Base-by-base conservation (phyloP, 2,329 filamentous ascomycete genomes). In the Didymella exigua region DNA sequence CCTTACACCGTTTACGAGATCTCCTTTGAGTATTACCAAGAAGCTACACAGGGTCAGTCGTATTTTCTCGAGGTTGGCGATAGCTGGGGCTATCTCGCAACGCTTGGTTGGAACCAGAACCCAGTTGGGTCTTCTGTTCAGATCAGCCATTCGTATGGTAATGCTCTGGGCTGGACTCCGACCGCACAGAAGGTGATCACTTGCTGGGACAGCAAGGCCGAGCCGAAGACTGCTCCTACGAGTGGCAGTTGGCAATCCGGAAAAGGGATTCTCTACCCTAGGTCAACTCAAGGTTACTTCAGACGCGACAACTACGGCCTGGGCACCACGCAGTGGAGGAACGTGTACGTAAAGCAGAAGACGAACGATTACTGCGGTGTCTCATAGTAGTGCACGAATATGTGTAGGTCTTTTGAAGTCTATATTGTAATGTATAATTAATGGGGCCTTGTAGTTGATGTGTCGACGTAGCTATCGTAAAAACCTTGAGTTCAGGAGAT, bases 21-120 rank as follows among this genome's bases (percentile, higher is more conserved):
- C 24, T 47, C 44, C 8, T 38, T 47, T 7, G 44, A 47, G 16
- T 47, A 38, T 10, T 47, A 38, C 44, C 44, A 47, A 11, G 44
- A 47, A 38, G 24, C 7, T 10, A 38, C 33, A 16, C 34, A 30
- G 13, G 24, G 26, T 4, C 33, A 38, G 23, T 30, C 34, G 1
- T 47, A 30, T 18, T 47, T 47, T 10, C 6, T 47, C 2, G 44
- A 47, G 18, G 44, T 47, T 9, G 44, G 44, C 16, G 44, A 47
- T 18, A 23, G 16, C 18, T 10, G 5, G 5, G 34, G 44, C 14
- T 47, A 30, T 21, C 44, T 47, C 13, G 34, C 33, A 8, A 47
- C 44, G 33, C 24, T 47, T 2, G 33, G 16, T 5, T 47, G 44
- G 44, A n/a, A 6, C 7, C 33, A 38, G 14, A 38, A 10, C 8